Percentiles rank a stretch among this genome's conserved stretches.
Conservation (phyloP, 225 moss, liverwort and hornwort genomes). For the Polytrichum commune region DNA sequence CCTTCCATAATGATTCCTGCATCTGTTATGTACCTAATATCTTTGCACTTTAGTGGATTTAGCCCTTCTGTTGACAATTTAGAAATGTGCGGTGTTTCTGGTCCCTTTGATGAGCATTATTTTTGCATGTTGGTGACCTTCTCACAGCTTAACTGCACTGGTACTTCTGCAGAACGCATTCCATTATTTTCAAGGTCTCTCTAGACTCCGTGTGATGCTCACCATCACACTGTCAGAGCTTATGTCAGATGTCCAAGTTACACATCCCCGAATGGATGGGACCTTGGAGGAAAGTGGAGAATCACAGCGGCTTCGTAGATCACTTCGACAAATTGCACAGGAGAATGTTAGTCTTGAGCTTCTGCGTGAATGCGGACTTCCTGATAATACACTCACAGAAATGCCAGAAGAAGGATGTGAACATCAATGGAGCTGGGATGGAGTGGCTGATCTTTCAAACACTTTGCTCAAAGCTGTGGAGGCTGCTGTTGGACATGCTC, state of each 20-base stretch:
- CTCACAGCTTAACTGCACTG: no score
- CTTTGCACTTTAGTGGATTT: not conserved
- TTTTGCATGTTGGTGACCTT: no score
- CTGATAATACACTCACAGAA: conserved; percentile 60
- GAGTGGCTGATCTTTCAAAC: conserved; percentile 68
- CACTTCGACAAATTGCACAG: conserved; percentile 70
- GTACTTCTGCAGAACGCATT: conserved; percentile 70
- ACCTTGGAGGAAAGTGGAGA: conserved; percentile 91
- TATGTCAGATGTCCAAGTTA: conserved; percentile 98
- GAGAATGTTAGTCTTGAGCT: conserved; percentile 63
- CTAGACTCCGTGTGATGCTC: conserved; percentile 89
- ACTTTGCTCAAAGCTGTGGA: conserved; percentile 82
- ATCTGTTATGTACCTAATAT: not conserved
- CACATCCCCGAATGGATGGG: conserved; percentile 77
- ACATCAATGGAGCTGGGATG: conserved; percentile 79
- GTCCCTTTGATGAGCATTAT: no score
- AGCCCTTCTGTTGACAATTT: no score
- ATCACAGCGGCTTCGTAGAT: conserved; percentile 79
- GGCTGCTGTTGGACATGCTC: conserved; percentile 91
- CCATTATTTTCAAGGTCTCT: conserved; percentile 79
- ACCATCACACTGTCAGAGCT: conserved; percentile 95
- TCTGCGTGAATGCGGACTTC: conserved; percentile 74
- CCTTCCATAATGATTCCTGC: not conserved
- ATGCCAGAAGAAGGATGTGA: conserved; percentile 56
- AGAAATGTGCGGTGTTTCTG: no score